A percentile compares a stretch with the other conserved stretches of the same genome.
phyloP scores from a whole-genome alignment of 192 early-diverging fungal species.

The Coemansia sp. region DNA sequence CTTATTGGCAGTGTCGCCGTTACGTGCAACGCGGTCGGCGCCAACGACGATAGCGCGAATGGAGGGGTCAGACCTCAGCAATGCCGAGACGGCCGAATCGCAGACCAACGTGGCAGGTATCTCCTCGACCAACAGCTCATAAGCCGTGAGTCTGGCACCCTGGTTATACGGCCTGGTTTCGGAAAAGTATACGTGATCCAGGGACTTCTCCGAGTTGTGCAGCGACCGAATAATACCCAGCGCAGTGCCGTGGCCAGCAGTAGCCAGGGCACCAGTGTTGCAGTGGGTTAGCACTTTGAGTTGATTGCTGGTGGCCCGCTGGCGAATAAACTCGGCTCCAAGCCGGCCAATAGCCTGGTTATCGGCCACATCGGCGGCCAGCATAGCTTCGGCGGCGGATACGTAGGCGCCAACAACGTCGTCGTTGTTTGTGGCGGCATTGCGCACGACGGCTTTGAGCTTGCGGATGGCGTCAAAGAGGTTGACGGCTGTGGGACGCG shows the following conservation, averaged over 20 bases:
- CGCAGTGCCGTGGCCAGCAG: constrained; percentile 88
- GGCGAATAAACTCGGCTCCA: constrained; percentile 64
- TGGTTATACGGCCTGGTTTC: constrained; percentile 99
- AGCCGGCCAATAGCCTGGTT: constrained; percentile 82
- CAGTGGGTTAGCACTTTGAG: constrained; percentile 90
- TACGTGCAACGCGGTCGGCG: constrained; percentile 93
- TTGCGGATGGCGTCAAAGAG: constrained; percentile 79
- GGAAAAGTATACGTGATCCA: constrained; percentile 87
- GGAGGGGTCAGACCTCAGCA: constrained; percentile 59
- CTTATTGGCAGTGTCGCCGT: constrained; percentile 98
- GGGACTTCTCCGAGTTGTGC: constrained; percentile 41
- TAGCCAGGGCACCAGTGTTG: constrained; percentile 91
- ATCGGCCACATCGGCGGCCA: constrained; percentile 81
- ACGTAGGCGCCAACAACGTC: constrained; percentile 67
- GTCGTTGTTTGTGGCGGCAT: constrained; percentile 11
- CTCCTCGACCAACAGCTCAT: constrained; percentile 88
- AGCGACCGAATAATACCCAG: constrained; percentile 90
- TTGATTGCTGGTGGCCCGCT: background rate
- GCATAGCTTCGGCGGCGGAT: constrained; percentile 75
- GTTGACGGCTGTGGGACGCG: constrained; percentile 96
- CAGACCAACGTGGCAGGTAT: constrained; percentile 91
- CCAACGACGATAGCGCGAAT: constrained; percentile 92
- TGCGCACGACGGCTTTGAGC: constrained; percentile 27
- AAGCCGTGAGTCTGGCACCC: constrained; percentile 92
- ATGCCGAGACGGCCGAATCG: constrained; percentile 88